A percentile compares a stretch with the other conserved stretches of the same genome.
Evolutionary conservation across 495 filamentous ascomycete genomes (phyloP).

Genomic region (Letharia columbiana): DNA sequence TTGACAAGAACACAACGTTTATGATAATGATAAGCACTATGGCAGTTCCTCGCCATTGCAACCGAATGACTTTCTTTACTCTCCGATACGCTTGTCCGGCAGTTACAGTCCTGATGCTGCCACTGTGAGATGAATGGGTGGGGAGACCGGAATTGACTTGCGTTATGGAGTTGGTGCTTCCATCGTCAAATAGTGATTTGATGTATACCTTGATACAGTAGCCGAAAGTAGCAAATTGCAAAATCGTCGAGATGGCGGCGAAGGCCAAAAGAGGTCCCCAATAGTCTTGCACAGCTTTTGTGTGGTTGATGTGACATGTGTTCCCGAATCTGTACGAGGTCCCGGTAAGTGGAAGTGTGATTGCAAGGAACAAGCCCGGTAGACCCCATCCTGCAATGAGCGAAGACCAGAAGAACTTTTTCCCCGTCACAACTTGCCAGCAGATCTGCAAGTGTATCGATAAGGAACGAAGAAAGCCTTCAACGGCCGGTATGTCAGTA

Average conservation of each 20-base stretch:
- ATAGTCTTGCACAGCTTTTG: conserved; percentile 68
- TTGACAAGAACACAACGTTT: conserved; percentile 85
- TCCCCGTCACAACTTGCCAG: conserved; percentile 86
- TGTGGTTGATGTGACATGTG: conserved; percentile 87
- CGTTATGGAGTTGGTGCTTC: conserved; percentile 43
- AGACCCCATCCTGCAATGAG: conserved; percentile 76
- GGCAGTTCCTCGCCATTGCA: conserved; percentile 88
- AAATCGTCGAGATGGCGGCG: conserved; percentile 63
- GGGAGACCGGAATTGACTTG: conserved; percentile 62
- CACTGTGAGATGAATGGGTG: conserved; percentile 50
- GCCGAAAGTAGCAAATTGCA: conserved; percentile 76
- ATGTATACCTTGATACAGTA: conserved; percentile 96
- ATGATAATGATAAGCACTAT: conserved; percentile 79
- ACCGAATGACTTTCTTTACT: conserved; percentile 72
- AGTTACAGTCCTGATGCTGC: conserved; percentile 72
- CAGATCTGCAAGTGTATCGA: conserved; percentile 96
- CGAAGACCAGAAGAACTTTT: conserved; percentile 82
- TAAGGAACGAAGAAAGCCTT: conserved; percentile 76
- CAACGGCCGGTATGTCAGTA: background rate
- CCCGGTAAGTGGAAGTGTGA: conserved; percentile 76
- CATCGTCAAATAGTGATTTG: conserved; percentile 64
- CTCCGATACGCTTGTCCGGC: conserved; percentile 83
- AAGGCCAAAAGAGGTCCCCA: conserved; percentile 86
- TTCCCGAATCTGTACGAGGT: conserved; percentile 89
- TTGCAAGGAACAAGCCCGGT: conserved; percentile 59